Percentiles rank a stretch among this genome's conserved stretches.
These are phyloP conservation scores for Tylopilus cervinicoccineus DNA, from an alignment of 768 basidiomycete species.

Conservation along the genomic window DNA sequence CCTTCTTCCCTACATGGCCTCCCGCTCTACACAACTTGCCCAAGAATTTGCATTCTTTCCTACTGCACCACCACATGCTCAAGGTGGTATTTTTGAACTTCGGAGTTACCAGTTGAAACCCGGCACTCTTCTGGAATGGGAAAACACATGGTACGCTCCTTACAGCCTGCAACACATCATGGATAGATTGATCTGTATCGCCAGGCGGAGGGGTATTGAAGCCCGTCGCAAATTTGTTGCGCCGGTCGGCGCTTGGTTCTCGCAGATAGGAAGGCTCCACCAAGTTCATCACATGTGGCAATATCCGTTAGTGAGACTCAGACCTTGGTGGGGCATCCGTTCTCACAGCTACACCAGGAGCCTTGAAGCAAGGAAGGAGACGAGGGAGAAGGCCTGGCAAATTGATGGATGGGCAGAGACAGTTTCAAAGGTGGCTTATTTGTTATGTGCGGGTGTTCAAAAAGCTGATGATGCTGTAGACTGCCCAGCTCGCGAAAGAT, in stretches of 20 bases:
- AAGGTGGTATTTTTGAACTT: conserved; percentile 93
- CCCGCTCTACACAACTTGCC: conserved; percentile 72
- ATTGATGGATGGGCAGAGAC: conserved; percentile 95
- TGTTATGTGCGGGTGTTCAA: conserved; percentile 12
- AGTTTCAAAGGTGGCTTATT: conserved; percentile 67
- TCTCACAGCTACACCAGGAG: conserved; percentile 40
- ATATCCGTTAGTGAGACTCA: conserved; percentile 63
- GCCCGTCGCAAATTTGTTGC: conserved; percentile 84
- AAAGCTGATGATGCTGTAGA: conserved; percentile 45
- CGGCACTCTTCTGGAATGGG: conserved; percentile 93
- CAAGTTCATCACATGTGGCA: conserved; percentile 98
- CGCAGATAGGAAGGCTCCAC: conserved; percentile 78
- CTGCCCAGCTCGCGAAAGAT: conserved; percentile 75
- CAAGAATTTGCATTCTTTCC: conserved; percentile 97
- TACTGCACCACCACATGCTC: conserved; percentile 77
- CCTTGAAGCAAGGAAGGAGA: conserved; percentile 77
- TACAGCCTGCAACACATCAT: neutral
- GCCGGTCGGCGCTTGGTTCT: conserved; percentile 91
- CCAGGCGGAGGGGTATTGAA: conserved; percentile 90
- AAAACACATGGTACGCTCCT: conserved; percentile 71
- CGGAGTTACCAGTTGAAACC: conserved; percentile 85
- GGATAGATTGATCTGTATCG: conserved; percentile 5
- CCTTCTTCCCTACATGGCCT: conserved; percentile 73
- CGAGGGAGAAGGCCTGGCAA: conserved; percentile 88
- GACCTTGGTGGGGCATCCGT: conserved; percentile 2